These are phyloP conservation scores for Epithemia pelagica DNA, from an alignment of 108 stramenopile species.

Conservation along the genomic window DNA sequence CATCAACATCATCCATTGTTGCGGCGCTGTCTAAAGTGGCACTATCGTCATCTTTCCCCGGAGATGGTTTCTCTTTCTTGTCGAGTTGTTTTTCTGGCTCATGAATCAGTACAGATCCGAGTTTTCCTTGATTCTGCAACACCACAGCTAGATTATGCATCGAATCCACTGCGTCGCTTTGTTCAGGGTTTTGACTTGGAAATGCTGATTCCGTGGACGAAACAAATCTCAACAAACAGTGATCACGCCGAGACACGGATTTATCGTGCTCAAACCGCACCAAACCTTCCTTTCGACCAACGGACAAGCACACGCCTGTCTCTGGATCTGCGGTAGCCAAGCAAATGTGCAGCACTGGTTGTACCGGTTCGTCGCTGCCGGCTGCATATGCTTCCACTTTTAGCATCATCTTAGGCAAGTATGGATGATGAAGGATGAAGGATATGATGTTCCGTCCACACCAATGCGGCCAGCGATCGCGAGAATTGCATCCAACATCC, in stretches of 20 bases:
- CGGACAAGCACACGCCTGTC: background rate
- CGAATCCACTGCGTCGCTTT: background rate
- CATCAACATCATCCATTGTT: slow-evolving; percentile 2
- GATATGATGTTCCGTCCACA: background rate
- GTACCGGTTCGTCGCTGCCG: background rate
- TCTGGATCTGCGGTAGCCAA: slow-evolving; percentile 1
- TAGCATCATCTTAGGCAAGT: background rate
- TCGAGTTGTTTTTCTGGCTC: background rate
- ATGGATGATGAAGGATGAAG: no score
- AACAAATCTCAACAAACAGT: slow-evolving; percentile 1
- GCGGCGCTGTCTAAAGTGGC: background rate
- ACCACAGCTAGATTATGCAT: background rate
- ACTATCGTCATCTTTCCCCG: background rate
- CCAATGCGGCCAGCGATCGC: background rate
- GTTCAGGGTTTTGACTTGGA: background rate
- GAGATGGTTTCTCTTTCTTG: background rate
- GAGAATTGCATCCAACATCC: background rate
- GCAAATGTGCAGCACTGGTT: background rate
- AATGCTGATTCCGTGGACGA: background rate
- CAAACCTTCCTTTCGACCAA: slow-evolving; percentile 20
- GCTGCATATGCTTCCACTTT: background rate
- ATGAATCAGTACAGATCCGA: background rate
- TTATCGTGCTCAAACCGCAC: slow-evolving; percentile 13
- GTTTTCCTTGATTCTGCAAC: background rate
- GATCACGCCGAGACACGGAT: slow-evolving; percentile 15